Percentiles rank a stretch among this genome's conserved stretches.
Evolutionary conservation across 495 filamentous ascomycete species (phyloP).

Genomic region (Evernia prunastri): DNA sequence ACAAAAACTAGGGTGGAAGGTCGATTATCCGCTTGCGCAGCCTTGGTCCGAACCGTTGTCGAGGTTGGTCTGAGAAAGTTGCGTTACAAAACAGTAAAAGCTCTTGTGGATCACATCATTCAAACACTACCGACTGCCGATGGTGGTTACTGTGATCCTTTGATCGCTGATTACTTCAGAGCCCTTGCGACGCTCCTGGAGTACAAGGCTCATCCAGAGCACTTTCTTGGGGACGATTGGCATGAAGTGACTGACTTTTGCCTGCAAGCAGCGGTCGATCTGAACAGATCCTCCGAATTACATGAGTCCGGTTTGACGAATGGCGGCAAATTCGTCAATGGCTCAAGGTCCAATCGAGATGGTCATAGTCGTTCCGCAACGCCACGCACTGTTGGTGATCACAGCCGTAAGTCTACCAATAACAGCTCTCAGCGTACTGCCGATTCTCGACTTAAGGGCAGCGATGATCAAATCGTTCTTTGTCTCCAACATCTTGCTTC

Average conservation of each 20-base stretch:
- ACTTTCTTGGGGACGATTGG: slow-evolving; percentile 64
- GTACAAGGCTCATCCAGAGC: slow-evolving; percentile 69
- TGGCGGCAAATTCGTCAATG: neutral
- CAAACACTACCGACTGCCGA: slow-evolving; percentile 61
- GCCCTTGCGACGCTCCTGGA: slow-evolving; percentile 62
- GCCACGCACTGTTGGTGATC: slow-evolving; percentile 9
- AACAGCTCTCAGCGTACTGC: slow-evolving; percentile 10
- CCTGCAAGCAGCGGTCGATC: slow-evolving; percentile 41
- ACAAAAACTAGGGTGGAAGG: slow-evolving; percentile 42
- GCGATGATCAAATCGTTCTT: slow-evolving; percentile 52
- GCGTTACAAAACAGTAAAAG: slow-evolving; percentile 66
- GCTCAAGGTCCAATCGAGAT: neutral
- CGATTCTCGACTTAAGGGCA: slow-evolving; percentile 27
- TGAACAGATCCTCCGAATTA: slow-evolving; percentile 6
- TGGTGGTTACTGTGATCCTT: slow-evolving; percentile 60
- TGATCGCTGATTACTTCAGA: slow-evolving; percentile 73
- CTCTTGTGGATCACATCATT: slow-evolving; percentile 73
- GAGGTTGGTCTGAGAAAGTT: slow-evolving; percentile 61
- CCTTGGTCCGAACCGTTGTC: slow-evolving; percentile 62
- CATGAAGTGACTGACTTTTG: slow-evolving; percentile 62
- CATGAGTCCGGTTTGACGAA: neutral
- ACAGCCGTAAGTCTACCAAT: slow-evolving; percentile 7
- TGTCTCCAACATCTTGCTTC: slow-evolving; percentile 61
- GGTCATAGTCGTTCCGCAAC: slow-evolving; percentile 20
- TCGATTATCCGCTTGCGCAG: slow-evolving; percentile 65